Conservation (phyloP, 495 filamentous ascomycete species). For the Chaetomidium leptoderma region DNA sequence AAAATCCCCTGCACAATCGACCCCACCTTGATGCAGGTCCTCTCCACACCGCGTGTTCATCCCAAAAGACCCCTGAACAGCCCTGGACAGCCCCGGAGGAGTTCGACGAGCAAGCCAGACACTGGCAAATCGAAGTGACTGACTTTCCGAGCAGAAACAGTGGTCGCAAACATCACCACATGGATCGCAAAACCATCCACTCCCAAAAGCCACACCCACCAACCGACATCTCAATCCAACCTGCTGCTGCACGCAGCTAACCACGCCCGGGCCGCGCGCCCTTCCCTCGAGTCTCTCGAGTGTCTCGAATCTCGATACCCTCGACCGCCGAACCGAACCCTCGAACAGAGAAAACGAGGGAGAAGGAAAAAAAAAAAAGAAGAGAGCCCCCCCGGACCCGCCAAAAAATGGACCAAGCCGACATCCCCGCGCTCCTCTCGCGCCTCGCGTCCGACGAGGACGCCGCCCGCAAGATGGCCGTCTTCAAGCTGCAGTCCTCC, state of each 20-base stretch:
- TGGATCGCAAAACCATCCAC: background rate
- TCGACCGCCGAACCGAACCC: background rate
- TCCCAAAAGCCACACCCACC: background rate
- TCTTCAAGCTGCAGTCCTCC: constrained; percentile 90
- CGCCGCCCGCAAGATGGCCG: constrained; percentile 96
- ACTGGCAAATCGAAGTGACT: background rate
- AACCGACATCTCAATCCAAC: background rate
- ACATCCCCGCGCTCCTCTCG: constrained; percentile 53
- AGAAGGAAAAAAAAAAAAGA: background rate
- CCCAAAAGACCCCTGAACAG: background rate
- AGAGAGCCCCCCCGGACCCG: too few species aligned
- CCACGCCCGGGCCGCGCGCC: background rate
- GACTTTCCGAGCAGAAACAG: background rate
- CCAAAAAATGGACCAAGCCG: constrained; percentile 48
- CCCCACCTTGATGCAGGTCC: too few species aligned
- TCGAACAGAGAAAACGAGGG: background rate
- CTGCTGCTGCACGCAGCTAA: background rate
- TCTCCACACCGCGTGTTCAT: too few species aligned
- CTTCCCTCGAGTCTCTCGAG: background rate
- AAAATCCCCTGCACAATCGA: too few species aligned
- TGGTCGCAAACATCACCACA: background rate
- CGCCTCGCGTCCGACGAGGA: constrained; percentile 62
- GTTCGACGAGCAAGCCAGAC: background rate
- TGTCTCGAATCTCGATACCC: background rate
- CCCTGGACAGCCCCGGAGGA: background rate